Evolutionary conservation across 305 asterid species (phyloP), one percentile per base, ranked within the genome.

Genomic region (Solanum aculeatissimum): DNA sequence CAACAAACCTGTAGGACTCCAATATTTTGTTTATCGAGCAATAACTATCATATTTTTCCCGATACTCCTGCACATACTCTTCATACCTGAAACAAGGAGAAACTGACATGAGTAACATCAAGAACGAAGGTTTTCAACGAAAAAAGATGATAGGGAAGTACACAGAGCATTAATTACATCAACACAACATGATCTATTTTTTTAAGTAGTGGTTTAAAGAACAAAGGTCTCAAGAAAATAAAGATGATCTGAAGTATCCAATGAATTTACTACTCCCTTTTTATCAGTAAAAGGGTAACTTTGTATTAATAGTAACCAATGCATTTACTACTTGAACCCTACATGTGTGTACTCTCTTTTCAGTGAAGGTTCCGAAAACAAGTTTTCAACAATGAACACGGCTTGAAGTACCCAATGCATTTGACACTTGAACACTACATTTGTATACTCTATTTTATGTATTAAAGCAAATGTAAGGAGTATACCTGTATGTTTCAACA

Each of bases 41-140:
- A 86, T 95, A 95, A 85, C 86, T 89, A 70, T 92, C 94, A 58
- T 93, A 93, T 89, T 97, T 97, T 89, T 94, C 99, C 85, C 89
- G 91, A 90, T 87, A 97, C 88, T 97, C 99, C 90, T 94, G 91
- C 87, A 97, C 97, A 87, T 97, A 95, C 75, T 88, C 96, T 86
- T 89, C 85, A 80, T 95, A 95, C 93, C 99, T 97, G 89, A 85
- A 88, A 85, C n/a, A 38, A 83, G 55, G 72, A 51, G 71, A 63
- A 27, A 38, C 53, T 23, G 74, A 43, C 65, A 83, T 83, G 81
- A 68, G 80, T 21, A 63, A 43, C 35, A 66, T 66, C 32, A 49
- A 83, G 38, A 68, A 83, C 29, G 68, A 47, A 68, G 66, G 40
- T 57, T 40, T 51, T 53, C 80, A 83, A 40, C 47, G 1, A 21